Conservation (phyloP, 2,329 filamentous ascomycete genomes). For the Colletotrichum falcatum region DNA sequence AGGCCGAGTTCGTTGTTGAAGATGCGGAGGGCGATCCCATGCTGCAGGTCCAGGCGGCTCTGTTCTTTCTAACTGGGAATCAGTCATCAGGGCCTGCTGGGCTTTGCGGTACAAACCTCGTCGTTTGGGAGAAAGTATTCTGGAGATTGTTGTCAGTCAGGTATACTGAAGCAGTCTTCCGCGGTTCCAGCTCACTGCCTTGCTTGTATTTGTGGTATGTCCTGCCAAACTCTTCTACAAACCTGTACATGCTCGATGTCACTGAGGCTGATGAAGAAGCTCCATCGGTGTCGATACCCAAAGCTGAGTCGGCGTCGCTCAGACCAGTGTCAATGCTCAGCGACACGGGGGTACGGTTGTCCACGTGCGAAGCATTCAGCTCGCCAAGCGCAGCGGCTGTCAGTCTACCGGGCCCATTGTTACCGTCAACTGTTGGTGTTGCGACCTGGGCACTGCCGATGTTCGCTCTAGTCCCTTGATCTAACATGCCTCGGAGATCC, state of each 20-base stretch:
- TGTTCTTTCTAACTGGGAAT: conserved; percentile 48
- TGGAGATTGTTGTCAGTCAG: neutral
- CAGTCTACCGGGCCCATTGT: neutral
- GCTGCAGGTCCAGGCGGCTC: conserved; percentile 56
- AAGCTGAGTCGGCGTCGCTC: conserved; percentile 30
- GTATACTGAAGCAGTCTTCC: neutral
- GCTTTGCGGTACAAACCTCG: conserved; percentile 12
- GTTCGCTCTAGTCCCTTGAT: neutral
- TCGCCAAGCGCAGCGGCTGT: neutral
- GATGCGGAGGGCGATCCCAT: conserved; percentile 46
- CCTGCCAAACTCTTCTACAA: conserved; percentile 35
- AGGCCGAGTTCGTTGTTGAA: conserved; percentile 23
- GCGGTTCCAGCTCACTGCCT: conserved; percentile 15
- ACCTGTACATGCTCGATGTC: conserved; percentile 26
- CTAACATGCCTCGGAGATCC: neutral
- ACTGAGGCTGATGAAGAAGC: conserved; percentile 31
- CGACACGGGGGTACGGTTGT: neutral
- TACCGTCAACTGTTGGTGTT: neutral
- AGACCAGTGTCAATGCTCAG: conserved; percentile 28
- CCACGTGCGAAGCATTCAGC: conserved; percentile 12
- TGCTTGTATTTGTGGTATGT: conserved; percentile 35
- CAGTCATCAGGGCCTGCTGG: neutral
- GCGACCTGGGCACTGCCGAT: neutral
- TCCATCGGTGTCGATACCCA: conserved; percentile 10
- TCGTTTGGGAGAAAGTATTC: conserved; percentile 37